A percentile compares a stretch with the other conserved stretches of the same genome.
These are phyloP conservation scores for Ophiostoma sp. DNA, from an alignment of 2,329 filamentous ascomycete species.

Conservation along the genomic window DNA sequence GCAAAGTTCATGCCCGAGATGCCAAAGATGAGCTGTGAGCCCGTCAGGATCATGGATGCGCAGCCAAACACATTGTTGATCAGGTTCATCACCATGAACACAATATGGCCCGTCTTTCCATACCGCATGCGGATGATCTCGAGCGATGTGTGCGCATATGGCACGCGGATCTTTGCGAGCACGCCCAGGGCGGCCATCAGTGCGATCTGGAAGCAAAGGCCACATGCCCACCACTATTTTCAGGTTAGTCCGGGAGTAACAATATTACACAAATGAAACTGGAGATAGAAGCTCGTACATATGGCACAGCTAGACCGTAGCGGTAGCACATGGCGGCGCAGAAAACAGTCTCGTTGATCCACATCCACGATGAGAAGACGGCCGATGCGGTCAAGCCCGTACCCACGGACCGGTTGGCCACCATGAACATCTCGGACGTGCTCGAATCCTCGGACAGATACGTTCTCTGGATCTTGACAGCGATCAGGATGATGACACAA, in stretches of 20 bases:
- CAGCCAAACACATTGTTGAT: constrained; percentile 41
- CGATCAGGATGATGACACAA: constrained; percentile 34
- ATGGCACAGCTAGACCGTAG: constrained; percentile 30
- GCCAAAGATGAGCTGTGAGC: constrained; percentile 37
- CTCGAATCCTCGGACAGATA: constrained; percentile 41
- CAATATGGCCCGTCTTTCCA: constrained; percentile 37
- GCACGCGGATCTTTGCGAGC: constrained; percentile 40
- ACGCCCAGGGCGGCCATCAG: constrained; percentile 37
- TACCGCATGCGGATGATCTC: constrained; percentile 40
- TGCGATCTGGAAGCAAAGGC: constrained; percentile 24
- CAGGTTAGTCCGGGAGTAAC: constrained; percentile 24
- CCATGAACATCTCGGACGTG: constrained; percentile 44
- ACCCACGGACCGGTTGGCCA: constrained; percentile 34
- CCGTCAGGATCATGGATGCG: constrained; percentile 38
- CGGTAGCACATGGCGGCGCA: constrained; percentile 35
- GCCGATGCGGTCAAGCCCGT: constrained; percentile 33
- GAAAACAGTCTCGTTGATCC: constrained; percentile 42
- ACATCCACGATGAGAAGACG: constrained; percentile 38
- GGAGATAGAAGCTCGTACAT: constrained; percentile 32
- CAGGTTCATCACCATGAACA: constrained; percentile 38
- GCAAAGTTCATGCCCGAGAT: constrained; percentile 41
- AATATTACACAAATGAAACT: constrained; percentile 22
- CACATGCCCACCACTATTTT: constrained; percentile 20
- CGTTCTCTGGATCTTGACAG: constrained; percentile 42
- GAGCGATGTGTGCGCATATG: constrained; percentile 40